Evolutionary conservation across 768 basidiomycete species (phyloP).

Genomic region (Boletus coccyginus): DNA sequence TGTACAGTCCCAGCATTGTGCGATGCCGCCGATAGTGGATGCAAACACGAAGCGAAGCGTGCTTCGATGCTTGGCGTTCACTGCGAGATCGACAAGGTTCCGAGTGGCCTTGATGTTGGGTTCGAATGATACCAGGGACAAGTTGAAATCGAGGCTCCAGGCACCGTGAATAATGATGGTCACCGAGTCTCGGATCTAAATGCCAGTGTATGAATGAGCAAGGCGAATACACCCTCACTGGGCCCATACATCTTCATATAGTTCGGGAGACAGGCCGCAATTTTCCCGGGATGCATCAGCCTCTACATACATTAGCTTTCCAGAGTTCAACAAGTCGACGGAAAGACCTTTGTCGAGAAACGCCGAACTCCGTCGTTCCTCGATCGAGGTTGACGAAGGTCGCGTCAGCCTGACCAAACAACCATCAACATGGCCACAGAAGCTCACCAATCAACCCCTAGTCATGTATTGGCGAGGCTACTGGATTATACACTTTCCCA

Average conservation of each 20-base stretch:
- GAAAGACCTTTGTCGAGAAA: conserved; percentile 37
- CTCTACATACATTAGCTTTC: conserved; percentile 37
- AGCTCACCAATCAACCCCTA: too few species aligned
- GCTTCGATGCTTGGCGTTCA: background rate
- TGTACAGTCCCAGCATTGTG: background rate
- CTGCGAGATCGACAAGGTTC: background rate
- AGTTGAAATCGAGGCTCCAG: conserved; percentile 36
- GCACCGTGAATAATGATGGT: conserved; percentile 29
- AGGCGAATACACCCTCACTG: too few species aligned
- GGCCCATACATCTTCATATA: conserved; percentile 31
- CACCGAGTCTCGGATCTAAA: conserved; percentile 20
- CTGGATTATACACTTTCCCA: too few species aligned
- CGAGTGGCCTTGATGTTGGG: background rate
- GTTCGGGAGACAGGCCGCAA: conserved; percentile 27
- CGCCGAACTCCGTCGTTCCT: conserved; percentile 29
- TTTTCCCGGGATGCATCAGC: conserved; percentile 31
- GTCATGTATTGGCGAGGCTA: too few species aligned
- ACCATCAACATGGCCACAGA: too few species aligned
- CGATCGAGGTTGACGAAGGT: background rate
- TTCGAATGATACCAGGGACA: conserved; percentile 20
- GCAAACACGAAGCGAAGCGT: background rate
- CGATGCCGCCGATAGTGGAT: background rate
- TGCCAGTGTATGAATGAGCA: background rate
- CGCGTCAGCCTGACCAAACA: too few species aligned
- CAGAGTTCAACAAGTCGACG: conserved; percentile 23